Base-by-base conservation (phyloP, 2,329 filamentous ascomycete genomes). In the Apiospora koreana region DNA sequence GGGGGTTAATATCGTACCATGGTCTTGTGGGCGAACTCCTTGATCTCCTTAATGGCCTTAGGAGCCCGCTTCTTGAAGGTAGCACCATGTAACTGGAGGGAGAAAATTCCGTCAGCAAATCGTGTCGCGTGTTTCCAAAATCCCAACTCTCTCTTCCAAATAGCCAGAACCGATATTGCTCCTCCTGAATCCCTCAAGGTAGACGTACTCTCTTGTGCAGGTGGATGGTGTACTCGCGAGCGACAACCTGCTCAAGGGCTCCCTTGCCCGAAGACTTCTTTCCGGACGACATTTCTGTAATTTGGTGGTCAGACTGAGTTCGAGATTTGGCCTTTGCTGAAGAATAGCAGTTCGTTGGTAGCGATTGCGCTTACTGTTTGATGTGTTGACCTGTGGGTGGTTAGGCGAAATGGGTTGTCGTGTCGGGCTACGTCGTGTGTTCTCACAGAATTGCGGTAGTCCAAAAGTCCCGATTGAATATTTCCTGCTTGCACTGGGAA, bases 141-240 rank as follows among this genome's bases (percentile, higher is more conserved):
- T 48, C 18, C 54, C 54, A 38, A 23, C 65, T 41, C 68, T 42
- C 67, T 72, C 58, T 72, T 67, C 75, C 73, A 71, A 71, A 67
- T 42, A 41, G 70, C 41, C 64, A 31, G 38, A 16, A 6, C 38
- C 12, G 25, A 31, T 18, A 10, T 42, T 45, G 41, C 65, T 23
- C 43, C 64, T 35, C 62, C 46, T 38, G 41, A 12, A 8, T 38
- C 54, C 31, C 41, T 41, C 48, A 54, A 69, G 71, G 70, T 71
- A 72, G 84, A 93, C 93, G 85, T 95, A 97, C 94, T 87, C 95
- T 93, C 93, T 97, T 98, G 94, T 99, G 96, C 81, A 99, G 89
- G 91, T 99, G 95, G 89, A 99, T 98, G 86, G 96, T 99, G 92
- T 99, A 99, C 90, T 99, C 97, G 91, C 96, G 94, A 82, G 96